These are phyloP conservation scores for Aspergillus panamensis DNA, from an alignment of 495 filamentous ascomycete species.

Conservation along the genomic window DNA sequence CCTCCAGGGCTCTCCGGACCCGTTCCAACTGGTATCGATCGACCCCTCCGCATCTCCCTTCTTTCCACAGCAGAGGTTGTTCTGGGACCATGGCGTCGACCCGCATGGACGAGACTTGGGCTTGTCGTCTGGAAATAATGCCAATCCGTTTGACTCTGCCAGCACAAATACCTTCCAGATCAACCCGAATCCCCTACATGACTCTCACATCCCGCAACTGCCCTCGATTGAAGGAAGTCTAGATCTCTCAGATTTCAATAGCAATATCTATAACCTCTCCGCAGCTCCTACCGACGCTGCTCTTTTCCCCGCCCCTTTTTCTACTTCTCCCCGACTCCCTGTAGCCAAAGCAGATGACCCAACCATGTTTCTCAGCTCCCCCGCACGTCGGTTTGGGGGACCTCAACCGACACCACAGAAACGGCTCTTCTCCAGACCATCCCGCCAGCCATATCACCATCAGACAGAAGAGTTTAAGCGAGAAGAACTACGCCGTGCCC, in stretches of 20 bases:
- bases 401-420: slow-evolving; percentile 37
- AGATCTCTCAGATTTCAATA: slow-evolving; percentile 40
- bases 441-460: slow-evolving; percentile 55
- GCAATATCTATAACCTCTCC: slow-evolving; percentile 30
- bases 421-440: slow-evolving; percentile 31
- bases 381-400: slow-evolving; percentile 45
- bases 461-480: slow-evolving; percentile 55
- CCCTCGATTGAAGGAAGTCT: slow-evolving; percentile 38
- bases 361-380: slow-evolving; percentile 54
- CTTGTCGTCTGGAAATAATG: slow-evolving; percentile 15
- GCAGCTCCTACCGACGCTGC: slow-evolving; percentile 39
- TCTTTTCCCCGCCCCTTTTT: slow-evolving; percentile 46
- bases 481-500: slow-evolving; percentile 48
- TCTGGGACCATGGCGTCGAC: slow-evolving; percentile 66
- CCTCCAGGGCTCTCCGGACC: slow-evolving; percentile 59
- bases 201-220: slow-evolving; percentile 37
- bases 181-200: slow-evolving; percentile 14
- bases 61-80: slow-evolving; percentile 62
- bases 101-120: slow-evolving; percentile 24
- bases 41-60: slow-evolving; percentile 66
- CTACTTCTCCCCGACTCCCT: slow-evolving; percentile 43
- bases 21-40: slow-evolving; percentile 66
- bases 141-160: slow-evolving; percentile 16
- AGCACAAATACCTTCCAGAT: slow-evolving; percentile 13
- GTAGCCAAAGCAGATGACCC: slow-evolving; percentile 48